phyloP scores from a whole-genome alignment of 192 early-diverging fungal species.

The Martensiomyces pterosporus region DNA sequence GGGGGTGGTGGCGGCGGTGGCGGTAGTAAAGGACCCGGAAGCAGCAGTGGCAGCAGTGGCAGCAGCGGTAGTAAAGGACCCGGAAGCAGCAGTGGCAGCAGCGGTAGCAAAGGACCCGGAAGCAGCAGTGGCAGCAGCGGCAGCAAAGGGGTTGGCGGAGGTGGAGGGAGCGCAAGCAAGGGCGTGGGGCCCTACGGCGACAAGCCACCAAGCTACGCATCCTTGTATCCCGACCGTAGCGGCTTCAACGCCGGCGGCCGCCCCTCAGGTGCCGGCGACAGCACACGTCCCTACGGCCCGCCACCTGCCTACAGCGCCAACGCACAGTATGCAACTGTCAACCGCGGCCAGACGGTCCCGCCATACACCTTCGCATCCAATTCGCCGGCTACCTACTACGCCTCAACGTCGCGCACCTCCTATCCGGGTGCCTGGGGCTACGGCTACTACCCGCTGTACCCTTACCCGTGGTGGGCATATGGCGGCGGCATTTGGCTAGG shows the following conservation, averaged over 20 bases:
- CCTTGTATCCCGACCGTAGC: constrained; percentile 26
- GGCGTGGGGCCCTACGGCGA: constrained; percentile 32
- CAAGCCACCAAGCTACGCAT: constrained; percentile 39
- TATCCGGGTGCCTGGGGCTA: constrained; percentile 49
- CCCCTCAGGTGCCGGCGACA: constrained; percentile 17
- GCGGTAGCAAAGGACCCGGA: constrained; percentile 2
- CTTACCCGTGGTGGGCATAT: constrained; percentile 49
- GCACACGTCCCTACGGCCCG: constrained; percentile 18
- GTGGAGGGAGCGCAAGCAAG: constrained; percentile 31
- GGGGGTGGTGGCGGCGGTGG: constrained; percentile 12
- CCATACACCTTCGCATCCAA: constrained; percentile 15
- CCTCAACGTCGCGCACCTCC: constrained; percentile 15
- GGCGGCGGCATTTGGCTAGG: constrained; percentile 23
- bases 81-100: constrained; percentile 9
- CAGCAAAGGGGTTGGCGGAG: constrained; percentile 18
- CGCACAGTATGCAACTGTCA: constrained; percentile 23
- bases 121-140: constrained; percentile 12
- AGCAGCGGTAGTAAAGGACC: constrained; percentile 1
- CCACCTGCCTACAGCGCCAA: constrained; percentile 39
- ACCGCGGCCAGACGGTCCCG: constrained; percentile 29
- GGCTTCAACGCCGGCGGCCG: constrained; percentile 35
- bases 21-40: constrained; percentile 6
- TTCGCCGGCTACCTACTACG: constrained; percentile 36
- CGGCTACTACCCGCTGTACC: constrained; percentile 43
- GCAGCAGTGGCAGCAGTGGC: constrained; percentile 3